These are phyloP conservation scores for Coleophoma crateriformis DNA, from an alignment of 2,329 filamentous ascomycete species.

Conservation along the genomic window DNA sequence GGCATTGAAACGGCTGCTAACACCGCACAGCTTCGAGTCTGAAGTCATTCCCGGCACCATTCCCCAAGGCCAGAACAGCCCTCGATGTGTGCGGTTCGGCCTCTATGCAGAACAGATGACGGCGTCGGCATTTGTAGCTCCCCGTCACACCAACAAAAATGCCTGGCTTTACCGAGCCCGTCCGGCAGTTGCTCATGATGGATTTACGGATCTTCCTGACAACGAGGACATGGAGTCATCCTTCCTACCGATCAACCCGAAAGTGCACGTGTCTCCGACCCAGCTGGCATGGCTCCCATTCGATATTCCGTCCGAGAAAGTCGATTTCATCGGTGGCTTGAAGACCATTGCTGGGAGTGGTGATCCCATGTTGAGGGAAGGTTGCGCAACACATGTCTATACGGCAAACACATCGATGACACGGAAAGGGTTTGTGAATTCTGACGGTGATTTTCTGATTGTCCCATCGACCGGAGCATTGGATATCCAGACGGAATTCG, in stretches of 20 bases:
- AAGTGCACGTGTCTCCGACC: constrained; percentile 35
- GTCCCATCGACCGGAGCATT: constrained; percentile 50
- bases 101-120: constrained; percentile 40
- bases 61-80: constrained; percentile 32
- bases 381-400: constrained; percentile 43
- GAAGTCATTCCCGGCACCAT: constrained; percentile 34
- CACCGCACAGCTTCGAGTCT: constrained; percentile 26
- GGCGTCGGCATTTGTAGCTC: constrained; percentile 37
- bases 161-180: constrained; percentile 34
- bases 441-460: constrained; percentile 61
- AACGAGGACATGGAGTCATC: constrained; percentile 31
- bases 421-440: constrained; percentile 39
- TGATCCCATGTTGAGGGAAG: constrained; percentile 43
- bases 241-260: constrained; percentile 38
- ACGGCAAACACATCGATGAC: constrained; percentile 40
- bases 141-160: constrained; percentile 29
- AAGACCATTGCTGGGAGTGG: constrained; percentile 42
- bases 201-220: constrained; percentile 19
- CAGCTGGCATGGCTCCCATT: constrained; percentile 42
- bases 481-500: constrained; percentile 54
- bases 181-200: constrained; percentile 31
- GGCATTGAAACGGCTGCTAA: not conserved
- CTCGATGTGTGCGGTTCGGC: constrained; percentile 33
- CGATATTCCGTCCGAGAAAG: constrained; percentile 33
- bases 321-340: constrained; percentile 43